phyloP scores from a whole-genome alignment of 306 rosid species.

The Boehmeria nivea region DNA sequence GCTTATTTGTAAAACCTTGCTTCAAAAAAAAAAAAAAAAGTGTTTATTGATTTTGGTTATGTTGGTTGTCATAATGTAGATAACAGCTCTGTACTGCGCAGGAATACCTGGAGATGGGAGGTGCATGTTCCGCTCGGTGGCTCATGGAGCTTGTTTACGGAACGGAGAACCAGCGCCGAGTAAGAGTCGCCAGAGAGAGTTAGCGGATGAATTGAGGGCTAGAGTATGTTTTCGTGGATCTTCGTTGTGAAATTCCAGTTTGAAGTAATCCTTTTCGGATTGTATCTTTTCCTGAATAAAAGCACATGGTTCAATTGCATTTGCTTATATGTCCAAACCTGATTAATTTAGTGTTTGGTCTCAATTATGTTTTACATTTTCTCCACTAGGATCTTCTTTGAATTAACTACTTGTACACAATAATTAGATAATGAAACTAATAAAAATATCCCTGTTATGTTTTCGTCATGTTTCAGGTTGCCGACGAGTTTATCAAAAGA shows the following conservation, averaged over 20 bases:
- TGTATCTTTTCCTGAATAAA: too few species aligned
- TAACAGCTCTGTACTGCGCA: constrained; percentile 31
- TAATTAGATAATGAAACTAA: too few species aligned
- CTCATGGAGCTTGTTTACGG: constrained; percentile 77
- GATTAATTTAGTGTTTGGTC: neutral
- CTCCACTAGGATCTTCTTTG: too few species aligned
- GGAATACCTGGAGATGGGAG: constrained; percentile 99
- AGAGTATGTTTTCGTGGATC: constrained; percentile 39
- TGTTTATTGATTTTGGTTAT: constrained; percentile 4
- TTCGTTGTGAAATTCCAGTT: constrained; percentile 6
- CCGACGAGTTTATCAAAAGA: constrained; percentile 84
- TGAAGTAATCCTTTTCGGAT: constrained; percentile 1
- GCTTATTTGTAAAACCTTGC: too few species aligned
- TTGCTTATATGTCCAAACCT: neutral
- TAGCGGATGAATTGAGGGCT: constrained; percentile 72
- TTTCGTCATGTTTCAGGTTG: constrained; percentile 47
- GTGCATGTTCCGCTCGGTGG: constrained; percentile 85
- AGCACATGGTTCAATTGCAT: neutral
- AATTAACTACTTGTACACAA: too few species aligned
- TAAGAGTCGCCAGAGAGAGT: constrained; percentile 58
- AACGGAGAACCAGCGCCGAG: constrained; percentile 71
- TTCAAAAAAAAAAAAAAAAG: too few species aligned
- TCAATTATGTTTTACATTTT: too few species aligned
- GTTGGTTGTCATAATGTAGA: constrained; percentile 6
- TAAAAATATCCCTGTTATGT: too few species aligned